Conservation (phyloP, 495 filamentous ascomycete genomes). For the Aspergillus leporis region DNA sequence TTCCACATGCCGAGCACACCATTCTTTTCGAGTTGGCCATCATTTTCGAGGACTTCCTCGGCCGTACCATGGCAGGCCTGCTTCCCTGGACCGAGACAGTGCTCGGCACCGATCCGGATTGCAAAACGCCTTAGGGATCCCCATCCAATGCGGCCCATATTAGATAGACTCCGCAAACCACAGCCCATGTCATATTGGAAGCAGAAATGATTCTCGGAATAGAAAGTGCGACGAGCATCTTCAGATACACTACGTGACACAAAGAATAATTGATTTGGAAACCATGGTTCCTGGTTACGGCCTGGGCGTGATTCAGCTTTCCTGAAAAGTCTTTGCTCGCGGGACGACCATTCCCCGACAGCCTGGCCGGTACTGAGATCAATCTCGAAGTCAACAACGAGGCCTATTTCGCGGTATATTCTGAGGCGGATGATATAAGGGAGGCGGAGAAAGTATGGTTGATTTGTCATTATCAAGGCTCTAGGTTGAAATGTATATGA, state of each 20-base stretch:
- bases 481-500: too few species aligned
- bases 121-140: background rate
- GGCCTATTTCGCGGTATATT: background rate
- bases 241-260: slow-evolving; percentile 13
- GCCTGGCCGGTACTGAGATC: background rate
- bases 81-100: background rate
- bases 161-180: background rate
- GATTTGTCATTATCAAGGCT: too few species aligned
- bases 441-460: slow-evolving; percentile 1
- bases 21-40: background rate
- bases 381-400: background rate
- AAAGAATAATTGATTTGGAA: slow-evolving; percentile 14
- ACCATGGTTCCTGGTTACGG: background rate
- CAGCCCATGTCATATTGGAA: background rate
- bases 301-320: background rate
- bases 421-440: background rate
- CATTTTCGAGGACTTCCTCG: background rate
- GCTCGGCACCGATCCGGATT: background rate
- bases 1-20: background rate
- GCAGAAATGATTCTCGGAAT: slow-evolving; percentile 2
- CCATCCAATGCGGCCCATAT: slow-evolving; percentile 3
- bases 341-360: slow-evolving; percentile 9
- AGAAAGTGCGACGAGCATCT: slow-evolving; percentile 7
- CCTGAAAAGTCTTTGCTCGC: background rate
- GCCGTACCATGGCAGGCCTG: too few species aligned